Percentiles rank a stretch among this genome's conserved stretches.
phyloP scores from a whole-genome alignment of 345 rosid genomes.

The Syzygium aromaticum region DNA sequence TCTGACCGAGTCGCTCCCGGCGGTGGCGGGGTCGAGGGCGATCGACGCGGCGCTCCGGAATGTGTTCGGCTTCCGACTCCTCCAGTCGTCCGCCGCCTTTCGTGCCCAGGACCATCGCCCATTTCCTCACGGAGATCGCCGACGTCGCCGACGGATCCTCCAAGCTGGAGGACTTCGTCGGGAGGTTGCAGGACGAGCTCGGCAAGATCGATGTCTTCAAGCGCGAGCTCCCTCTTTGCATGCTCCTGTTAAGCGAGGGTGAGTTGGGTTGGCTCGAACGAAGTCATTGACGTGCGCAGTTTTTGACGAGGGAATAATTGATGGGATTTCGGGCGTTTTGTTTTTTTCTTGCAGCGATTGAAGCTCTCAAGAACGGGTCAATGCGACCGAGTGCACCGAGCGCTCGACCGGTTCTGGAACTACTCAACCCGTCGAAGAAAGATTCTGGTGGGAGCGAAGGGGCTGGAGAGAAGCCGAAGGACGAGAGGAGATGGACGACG shows the following conservation, averaged over 20 bases:
- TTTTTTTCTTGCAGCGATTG: constrained; percentile 49
- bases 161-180: constrained; percentile 40
- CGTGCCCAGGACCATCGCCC: constrained; percentile 42
- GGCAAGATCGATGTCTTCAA: constrained; percentile 67
- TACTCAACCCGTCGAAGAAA: constrained; percentile 58
- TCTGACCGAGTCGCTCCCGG: background rate
- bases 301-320: background rate
- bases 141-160: constrained; percentile 30
- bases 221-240: constrained; percentile 82
- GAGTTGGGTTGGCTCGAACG: constrained; percentile 18
- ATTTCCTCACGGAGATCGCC: constrained; percentile 41
- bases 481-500: constrained; percentile 72
- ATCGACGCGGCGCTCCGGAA: background rate
- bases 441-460: constrained; percentile 11
- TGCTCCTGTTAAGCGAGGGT: constrained; percentile 79
- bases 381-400: constrained; percentile 25
- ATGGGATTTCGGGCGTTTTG: constrained; percentile 1
- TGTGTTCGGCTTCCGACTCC: background rate
- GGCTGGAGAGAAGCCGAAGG: constrained; percentile 28
- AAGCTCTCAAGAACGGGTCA: constrained; percentile 37
- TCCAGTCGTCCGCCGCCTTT: constrained; percentile 1
- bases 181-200: constrained; percentile 64
- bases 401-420: constrained; percentile 57
- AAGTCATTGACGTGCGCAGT: background rate
- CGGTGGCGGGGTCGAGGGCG: background rate